A percentile compares a stretch with the other conserved stretches of the same genome.
Conservation (phyloP, 768 basidiomycete genomes). For the Clavaria fumosa region DNA sequence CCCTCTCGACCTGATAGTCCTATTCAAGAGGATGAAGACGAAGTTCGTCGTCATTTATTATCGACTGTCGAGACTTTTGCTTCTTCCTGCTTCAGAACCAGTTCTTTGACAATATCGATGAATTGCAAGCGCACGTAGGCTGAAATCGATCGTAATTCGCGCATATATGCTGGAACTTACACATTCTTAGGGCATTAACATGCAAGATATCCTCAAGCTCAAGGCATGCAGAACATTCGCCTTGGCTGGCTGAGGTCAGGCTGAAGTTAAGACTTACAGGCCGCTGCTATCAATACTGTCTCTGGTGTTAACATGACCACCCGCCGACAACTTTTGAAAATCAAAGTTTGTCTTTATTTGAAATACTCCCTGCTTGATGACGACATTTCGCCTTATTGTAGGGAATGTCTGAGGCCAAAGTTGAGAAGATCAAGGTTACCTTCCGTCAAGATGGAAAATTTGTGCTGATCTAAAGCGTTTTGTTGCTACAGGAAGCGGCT, state of each 20-base stretch:
- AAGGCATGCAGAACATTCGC: slow-evolving; percentile 34
- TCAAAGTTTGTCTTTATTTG: slow-evolving; percentile 45
- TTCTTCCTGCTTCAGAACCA: no score
- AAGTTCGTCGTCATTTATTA: slow-evolving; percentile 8
- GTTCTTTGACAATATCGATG: slow-evolving; percentile 70
- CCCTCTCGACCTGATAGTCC: slow-evolving; percentile 38
- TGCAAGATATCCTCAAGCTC: slow-evolving; percentile 89
- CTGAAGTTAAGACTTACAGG: slow-evolving; percentile 21
- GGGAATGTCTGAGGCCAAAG: slow-evolving; percentile 95
- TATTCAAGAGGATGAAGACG: slow-evolving; percentile 28
- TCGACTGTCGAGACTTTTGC: slow-evolving; percentile 3
- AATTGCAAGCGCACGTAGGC: slow-evolving; percentile 66
- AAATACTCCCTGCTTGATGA: slow-evolving; percentile 6
- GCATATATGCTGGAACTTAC: slow-evolving; percentile 9
- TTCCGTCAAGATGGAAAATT: slow-evolving; percentile 1
- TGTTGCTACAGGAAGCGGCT: slow-evolving; percentile 57
- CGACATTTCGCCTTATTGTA: slow-evolving; percentile 16
- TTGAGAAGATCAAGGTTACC: slow-evolving; percentile 85
- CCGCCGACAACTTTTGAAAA: slow-evolving; percentile 76
- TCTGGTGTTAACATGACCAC: slow-evolving; percentile 89
- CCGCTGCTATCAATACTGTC: slow-evolving; percentile 70
- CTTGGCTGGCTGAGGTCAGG: slow-evolving; percentile 3
- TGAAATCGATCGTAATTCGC: background rate
- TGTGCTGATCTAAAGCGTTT: background rate
- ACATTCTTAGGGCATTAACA: slow-evolving; percentile 66